phyloP scores from a whole-genome alignment of 2,329 filamentous ascomycete species.

The Aspergillus udagawae region DNA sequence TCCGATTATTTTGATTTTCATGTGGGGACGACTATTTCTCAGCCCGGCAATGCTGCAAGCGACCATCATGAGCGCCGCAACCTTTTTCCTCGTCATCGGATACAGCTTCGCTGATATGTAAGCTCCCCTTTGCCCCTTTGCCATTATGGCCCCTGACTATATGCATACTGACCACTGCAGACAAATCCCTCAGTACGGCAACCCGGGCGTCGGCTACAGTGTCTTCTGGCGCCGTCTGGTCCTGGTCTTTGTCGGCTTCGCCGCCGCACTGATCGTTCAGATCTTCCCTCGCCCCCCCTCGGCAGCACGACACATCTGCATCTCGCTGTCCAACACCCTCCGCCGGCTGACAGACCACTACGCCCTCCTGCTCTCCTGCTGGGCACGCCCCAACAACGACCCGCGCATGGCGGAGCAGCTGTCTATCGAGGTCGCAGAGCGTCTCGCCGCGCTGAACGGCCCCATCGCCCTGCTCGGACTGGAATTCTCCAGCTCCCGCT shows the following conservation, averaged over 20 bases:
- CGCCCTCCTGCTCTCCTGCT: conserved; percentile 46
- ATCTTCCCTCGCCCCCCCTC: conserved; percentile 48
- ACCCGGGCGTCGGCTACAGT: conserved; percentile 45
- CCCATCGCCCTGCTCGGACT: conserved; percentile 33
- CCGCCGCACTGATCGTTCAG: conserved; percentile 44
- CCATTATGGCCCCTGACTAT: not conserved
- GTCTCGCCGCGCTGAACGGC: conserved; percentile 29
- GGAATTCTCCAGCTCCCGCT: conserved; percentile 38
- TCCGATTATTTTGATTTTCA: conserved; percentile 26
- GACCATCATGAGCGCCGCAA: conserved; percentile 40
- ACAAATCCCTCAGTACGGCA: conserved; percentile 43
- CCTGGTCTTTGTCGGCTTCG: conserved; percentile 45
- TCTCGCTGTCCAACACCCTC: conserved; percentile 43
- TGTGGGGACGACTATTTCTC: conserved; percentile 35
- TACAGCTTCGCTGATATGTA: conserved; percentile 52
- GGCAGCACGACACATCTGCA: conserved; percentile 43
- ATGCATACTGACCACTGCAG: conserved; percentile 12
- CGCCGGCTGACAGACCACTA: conserved; percentile 48
- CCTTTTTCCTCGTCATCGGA: conserved; percentile 43
- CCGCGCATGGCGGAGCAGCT: conserved; percentile 26
- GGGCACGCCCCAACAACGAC: conserved; percentile 28
- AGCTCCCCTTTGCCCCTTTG: conserved; percentile 36
- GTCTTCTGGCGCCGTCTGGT: conserved; percentile 47
- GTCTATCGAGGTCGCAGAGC: conserved; percentile 30
- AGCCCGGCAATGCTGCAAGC: conserved; percentile 28